phyloP scores from a whole-genome alignment of 2,329 filamentous ascomycete genomes.

The Xylariaceae sp. region DNA sequence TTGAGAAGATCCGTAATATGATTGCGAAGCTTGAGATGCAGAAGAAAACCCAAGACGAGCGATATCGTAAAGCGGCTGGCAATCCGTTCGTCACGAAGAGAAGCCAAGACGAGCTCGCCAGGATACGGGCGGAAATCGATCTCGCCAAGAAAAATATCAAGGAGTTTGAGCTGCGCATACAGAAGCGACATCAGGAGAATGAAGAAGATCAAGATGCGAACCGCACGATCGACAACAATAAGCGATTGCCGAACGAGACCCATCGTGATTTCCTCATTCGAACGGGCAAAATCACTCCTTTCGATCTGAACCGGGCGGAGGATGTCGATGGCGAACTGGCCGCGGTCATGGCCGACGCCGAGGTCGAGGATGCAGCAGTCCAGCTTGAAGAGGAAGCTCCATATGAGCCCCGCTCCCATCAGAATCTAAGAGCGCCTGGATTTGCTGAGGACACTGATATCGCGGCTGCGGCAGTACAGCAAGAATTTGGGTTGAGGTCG shows the following conservation, averaged over 20 bases:
- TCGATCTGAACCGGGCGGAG: slow-evolving; percentile 61
- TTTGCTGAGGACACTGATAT: slow-evolving; percentile 52
- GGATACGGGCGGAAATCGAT: slow-evolving; percentile 59
- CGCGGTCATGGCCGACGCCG: slow-evolving; percentile 74
- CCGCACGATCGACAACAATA: slow-evolving; percentile 43
- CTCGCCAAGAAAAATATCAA: slow-evolving; percentile 65
- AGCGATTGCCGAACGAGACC: slow-evolving; percentile 70
- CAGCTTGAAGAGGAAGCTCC: slow-evolving; percentile 41
- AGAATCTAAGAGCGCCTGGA: slow-evolving; percentile 66
- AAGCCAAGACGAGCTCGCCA: slow-evolving; percentile 60
- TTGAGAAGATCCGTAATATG: slow-evolving; percentile 51
- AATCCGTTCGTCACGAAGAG: slow-evolving; percentile 51
- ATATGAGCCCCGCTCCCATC: slow-evolving; percentile 59
- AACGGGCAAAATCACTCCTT: slow-evolving; percentile 96
- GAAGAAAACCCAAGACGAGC: slow-evolving; percentile 50
- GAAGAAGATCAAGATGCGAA: slow-evolving; percentile 35
- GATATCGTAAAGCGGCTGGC: slow-evolving; percentile 39
- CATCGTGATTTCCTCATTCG: slow-evolving; percentile 86
- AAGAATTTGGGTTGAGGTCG: slow-evolving; percentile 54
- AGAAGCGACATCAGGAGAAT: slow-evolving; percentile 58
- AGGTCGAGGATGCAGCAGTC: slow-evolving; percentile 60
- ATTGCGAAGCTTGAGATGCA: slow-evolving; percentile 59
- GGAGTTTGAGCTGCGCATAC: slow-evolving; percentile 77
- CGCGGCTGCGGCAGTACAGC: slow-evolving; percentile 35
- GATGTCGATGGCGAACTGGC: slow-evolving; percentile 65